Evolutionary conservation across 106 monocot species (phyloP), one percentile per base, ranked within the genome.

Genomic region (Dioscorea dumetorum): DNA sequence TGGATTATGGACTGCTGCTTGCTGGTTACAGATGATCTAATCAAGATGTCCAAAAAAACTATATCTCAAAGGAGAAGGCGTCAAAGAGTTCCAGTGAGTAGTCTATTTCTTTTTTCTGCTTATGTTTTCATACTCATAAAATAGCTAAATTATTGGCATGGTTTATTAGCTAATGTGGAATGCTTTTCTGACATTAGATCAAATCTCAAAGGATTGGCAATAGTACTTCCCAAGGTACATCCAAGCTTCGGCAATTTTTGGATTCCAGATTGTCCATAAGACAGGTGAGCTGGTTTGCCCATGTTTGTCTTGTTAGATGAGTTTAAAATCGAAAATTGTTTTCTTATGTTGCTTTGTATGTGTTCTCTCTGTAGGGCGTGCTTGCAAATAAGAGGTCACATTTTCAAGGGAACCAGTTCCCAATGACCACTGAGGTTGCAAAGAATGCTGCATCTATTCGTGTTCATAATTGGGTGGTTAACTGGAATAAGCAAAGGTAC

Each of bases 1-100:
- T 53, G n/a, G 19, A 9, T 56, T 18, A 18, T 16, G 19, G 19
- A 31, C 52, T 12, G 2, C 4, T 33, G 72, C 0, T 28, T 52
- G 16, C 5, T 68, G 41, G 65, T 67, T 70, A 18, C 64, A 95
- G 95, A 97, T 69, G 95, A 97, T 66, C 91, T 97, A 54, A 97
- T 97, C 52, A 88, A 91, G 64, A 97, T 97, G 91, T 86, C 91
- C 8, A 91, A 88, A 85, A 88, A 88, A 71, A 68, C 64, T 50
- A 60, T 33, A 56, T 65, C 51, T 18, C 79, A 77, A 56, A 88
- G 76, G 54, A 85, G 76, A 57, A 84, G 66, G 73, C 69, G 81
- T 66, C 74, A 79, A 21, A 85, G 91, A 56, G 56, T 63, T 23
- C 74, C 84, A 49, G 95, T 95, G 74, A 79, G 79, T 64, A 16